Conservation (phyloP, 495 filamentous ascomycete species). For the Cercophora sp. region DNA sequence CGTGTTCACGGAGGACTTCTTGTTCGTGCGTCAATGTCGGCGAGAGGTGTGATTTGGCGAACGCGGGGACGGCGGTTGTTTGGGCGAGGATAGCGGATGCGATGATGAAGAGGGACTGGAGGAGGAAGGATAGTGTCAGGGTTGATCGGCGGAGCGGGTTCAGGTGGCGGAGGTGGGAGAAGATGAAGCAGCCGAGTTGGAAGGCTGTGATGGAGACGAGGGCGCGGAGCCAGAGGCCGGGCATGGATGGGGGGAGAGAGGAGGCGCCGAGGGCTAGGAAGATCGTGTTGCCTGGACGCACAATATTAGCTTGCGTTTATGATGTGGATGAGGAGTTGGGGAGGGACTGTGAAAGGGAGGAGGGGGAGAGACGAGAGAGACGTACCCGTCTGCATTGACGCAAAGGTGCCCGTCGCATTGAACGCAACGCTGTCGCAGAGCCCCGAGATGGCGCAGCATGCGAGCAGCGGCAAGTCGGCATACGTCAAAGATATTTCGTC, state of each 20-base stretch:
- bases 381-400: slow-evolving; percentile 58
- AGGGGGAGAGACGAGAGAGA: background rate
- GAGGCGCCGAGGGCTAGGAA: slow-evolving; percentile 63
- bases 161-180: slow-evolving; percentile 21
- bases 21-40: background rate
- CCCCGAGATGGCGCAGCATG: slow-evolving; percentile 55
- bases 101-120: slow-evolving; percentile 52
- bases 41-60: slow-evolving; percentile 4
- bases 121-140: slow-evolving; percentile 50
- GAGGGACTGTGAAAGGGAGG: background rate
- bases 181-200: slow-evolving; percentile 50
- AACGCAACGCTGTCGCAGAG: slow-evolving; percentile 60
- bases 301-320: slow-evolving; percentile 15
- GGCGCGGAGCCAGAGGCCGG: slow-evolving; percentile 62
- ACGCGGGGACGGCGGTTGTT: slow-evolving; percentile 13
- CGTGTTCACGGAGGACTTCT: background rate
- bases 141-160: slow-evolving; percentile 41
- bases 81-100: slow-evolving; percentile 54
- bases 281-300: slow-evolving; percentile 53
- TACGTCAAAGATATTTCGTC: slow-evolving; percentile 39
- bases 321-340: background rate
- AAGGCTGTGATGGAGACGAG: slow-evolving; percentile 56
- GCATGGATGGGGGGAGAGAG: slow-evolving; percentile 44
- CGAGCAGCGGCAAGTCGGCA: slow-evolving; percentile 51
- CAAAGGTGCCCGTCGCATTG: slow-evolving; percentile 59